Conservation (phyloP, 73 alveolate genomes). For the Blepharisma japonicum region DNA sequence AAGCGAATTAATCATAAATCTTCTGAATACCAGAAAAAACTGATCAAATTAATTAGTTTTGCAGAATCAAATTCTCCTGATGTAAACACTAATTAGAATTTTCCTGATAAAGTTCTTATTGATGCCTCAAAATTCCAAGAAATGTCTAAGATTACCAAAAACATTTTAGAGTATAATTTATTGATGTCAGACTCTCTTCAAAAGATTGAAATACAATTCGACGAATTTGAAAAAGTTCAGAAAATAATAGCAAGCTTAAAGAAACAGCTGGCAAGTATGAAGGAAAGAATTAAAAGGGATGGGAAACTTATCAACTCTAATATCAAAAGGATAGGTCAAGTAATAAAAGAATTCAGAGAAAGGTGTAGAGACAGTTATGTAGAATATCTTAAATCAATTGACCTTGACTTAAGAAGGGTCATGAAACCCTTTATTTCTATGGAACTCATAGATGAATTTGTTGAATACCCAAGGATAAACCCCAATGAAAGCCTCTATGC, state of each 20-base stretch:
- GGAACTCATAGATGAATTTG: neutral
- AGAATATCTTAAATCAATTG: slow-evolving; percentile 18
- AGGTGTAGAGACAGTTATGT: neutral
- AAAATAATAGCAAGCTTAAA: too few species aligned
- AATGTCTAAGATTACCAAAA: neutral
- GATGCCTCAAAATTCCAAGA: slow-evolving; percentile 4
- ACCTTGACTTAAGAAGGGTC: neutral
- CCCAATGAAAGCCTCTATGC: neutral
- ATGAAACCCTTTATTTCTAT: neutral
- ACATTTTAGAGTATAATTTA: too few species aligned
- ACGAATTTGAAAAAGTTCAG: too few species aligned
- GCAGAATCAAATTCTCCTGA: too few species aligned
- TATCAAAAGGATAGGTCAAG: neutral
- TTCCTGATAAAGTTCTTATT: neutral
- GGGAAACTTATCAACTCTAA: neutral
- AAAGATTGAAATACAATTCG: too few species aligned
- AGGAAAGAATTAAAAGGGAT: too few species aligned
- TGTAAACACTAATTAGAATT: too few species aligned
- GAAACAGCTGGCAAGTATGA: too few species aligned
- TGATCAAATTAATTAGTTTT: too few species aligned
- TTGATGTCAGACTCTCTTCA: too few species aligned
- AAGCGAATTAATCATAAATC: too few species aligned
- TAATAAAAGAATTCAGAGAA: neutral
- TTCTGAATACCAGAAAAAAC: too few species aligned
- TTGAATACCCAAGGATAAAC: neutral